Evolutionary conservation across 148 eudicot species (phyloP).

Genomic region (Amaranthus hypochondriacus): DNA sequence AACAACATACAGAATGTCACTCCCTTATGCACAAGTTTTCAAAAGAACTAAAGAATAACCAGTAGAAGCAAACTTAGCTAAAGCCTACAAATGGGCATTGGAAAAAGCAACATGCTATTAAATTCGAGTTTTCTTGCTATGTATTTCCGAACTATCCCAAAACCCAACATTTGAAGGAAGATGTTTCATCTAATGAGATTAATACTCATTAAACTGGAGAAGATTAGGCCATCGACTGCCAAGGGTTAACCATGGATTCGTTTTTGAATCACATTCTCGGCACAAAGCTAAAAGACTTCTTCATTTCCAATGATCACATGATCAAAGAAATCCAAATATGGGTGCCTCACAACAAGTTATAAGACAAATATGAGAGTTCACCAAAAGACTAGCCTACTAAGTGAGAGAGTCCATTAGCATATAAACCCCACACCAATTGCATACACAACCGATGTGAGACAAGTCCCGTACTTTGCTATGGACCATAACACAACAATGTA

Average conservation of each 20-base stretch:
- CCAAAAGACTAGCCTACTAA: too few relatives aligned
- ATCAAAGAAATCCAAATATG: neutral
- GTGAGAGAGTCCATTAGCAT: too few relatives aligned
- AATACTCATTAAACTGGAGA: neutral
- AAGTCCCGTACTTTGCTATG: too few relatives aligned
- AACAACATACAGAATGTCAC: too few relatives aligned
- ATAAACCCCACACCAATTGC: too few relatives aligned
- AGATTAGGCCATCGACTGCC: neutral
- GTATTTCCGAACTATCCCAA: neutral
- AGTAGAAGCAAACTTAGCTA: neutral
- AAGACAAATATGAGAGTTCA: too few relatives aligned
- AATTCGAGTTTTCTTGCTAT: neutral
- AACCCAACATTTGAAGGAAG: neutral
- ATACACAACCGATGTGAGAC: too few relatives aligned
- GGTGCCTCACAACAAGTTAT: neutral
- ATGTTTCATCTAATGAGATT: neutral
- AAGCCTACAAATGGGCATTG: too few relatives aligned
- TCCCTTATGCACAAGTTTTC: too few relatives aligned
- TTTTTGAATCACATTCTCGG: neutral
- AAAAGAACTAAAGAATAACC: neutral
- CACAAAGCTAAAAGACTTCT: conserved; percentile 1
- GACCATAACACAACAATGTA: too few relatives aligned
- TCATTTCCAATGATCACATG: neutral
- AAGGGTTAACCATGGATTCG: neutral
- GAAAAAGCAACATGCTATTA: neutral